Conservation (phyloP, 345 rosid genomes). For the Aquilaria malaccensis region DNA sequence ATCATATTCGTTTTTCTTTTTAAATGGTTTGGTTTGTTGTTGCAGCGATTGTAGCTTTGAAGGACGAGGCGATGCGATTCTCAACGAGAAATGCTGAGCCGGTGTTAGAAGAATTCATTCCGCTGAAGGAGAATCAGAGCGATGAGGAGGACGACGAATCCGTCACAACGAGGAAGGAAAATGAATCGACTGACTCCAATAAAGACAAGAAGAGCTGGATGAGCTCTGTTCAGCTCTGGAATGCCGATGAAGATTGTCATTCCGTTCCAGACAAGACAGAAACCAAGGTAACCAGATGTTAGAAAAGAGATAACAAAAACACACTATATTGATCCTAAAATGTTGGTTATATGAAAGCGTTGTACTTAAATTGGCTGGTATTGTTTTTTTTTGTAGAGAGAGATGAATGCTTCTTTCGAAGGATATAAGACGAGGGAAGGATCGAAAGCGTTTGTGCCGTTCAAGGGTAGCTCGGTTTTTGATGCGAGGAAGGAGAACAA, state of each 20-base stretch:
- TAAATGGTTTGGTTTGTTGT: slow-evolving; percentile 6
- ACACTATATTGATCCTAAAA: too few species aligned
- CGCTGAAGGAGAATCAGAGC: slow-evolving; percentile 27
- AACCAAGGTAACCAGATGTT: slow-evolving; percentile 25
- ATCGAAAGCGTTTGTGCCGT: slow-evolving; percentile 30
- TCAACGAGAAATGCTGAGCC: slow-evolving; percentile 31
- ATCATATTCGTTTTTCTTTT: background rate
- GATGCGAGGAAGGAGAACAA: slow-evolving; percentile 18
- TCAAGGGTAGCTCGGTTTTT: slow-evolving; percentile 20
- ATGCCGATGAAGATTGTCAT: slow-evolving; percentile 21
- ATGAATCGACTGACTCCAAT: slow-evolving; percentile 12
- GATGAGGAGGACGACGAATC: slow-evolving; percentile 9
- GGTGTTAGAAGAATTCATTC: slow-evolving; percentile 56
- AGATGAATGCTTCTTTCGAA: slow-evolving; percentile 28
- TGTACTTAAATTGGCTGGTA: background rate
- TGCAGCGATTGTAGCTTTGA: slow-evolving; percentile 57
- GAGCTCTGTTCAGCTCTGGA: slow-evolving; percentile 63
- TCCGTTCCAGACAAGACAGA: slow-evolving; percentile 21
- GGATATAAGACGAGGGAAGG: slow-evolving; percentile 22
- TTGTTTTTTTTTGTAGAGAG: slow-evolving; percentile 25
- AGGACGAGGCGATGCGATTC: slow-evolving; percentile 37
- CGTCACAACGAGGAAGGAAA: slow-evolving; percentile 16
- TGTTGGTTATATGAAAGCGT: background rate
- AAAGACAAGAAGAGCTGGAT: slow-evolving; percentile 55
- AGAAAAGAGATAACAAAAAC: background rate